Base-by-base conservation (phyloP, 306 rosid genomes). In the Inga leiocalycina region DNA sequence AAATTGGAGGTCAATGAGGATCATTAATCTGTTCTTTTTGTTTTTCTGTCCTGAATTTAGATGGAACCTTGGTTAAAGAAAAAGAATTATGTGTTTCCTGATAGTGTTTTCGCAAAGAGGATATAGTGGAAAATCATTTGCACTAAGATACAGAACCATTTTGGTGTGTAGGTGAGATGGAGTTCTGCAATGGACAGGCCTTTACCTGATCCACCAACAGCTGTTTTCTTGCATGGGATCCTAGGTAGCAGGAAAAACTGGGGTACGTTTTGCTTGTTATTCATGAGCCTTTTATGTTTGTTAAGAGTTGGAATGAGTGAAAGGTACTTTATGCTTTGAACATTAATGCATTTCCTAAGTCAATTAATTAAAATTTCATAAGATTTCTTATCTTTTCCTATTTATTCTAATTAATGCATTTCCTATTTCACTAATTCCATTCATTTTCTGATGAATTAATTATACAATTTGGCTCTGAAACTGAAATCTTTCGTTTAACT, bases 231-330 rank as follows among this genome's bases (percentile, higher is more conserved):
- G 54, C 98, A 93, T 86, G 99, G 99, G 46, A 92, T 93, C 87
- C 86, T 93, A 15, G 98, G 99, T 39, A 87, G 94, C 92, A 89
- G 97, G 84, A 96, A 93, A 89, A 96, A 93, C 74, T 96, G 98
- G 99, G 99, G 99, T 96, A 82, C 0, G 97, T 59, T 68, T 56
- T 45, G 56, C 48, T n/a, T 77, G 66, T 51, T 71, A 44, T 66
- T 85, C 66, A 70, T 37, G 62, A 52, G 30, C 65, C 45, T 59
- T 45, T 57, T 37, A 17, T 41, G 22, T 41, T 45, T 61, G 15
- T 48, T 0, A 22, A 9, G 34, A 59, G 34, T 22, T 59, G 84
- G 14, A 35, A 74, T 81, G 65, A 34, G 12, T 49, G 68, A 61
- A 64, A 65, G 64, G 27, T 62, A 35, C 41, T 72, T 3, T 62